These are phyloP conservation scores for Salicornia ramosissima DNA, from an alignment of 148 eudicot species.

Conservation along the genomic window DNA sequence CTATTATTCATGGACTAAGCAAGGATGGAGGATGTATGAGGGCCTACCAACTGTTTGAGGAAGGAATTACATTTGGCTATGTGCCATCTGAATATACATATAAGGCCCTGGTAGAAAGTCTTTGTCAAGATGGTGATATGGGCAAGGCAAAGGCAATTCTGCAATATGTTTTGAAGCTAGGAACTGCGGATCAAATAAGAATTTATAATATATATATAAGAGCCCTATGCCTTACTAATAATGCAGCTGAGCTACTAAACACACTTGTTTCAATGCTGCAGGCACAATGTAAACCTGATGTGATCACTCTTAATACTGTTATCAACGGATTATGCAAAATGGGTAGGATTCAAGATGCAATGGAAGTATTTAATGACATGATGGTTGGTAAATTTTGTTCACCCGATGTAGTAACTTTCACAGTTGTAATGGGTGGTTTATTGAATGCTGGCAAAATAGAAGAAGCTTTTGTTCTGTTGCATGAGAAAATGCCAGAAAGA, in stretches of 20 bases:
- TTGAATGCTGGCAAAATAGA: slow-evolving; percentile 44
- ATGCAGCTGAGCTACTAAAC: slow-evolving; percentile 69
- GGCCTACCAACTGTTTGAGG: slow-evolving; percentile 83
- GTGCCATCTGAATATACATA: slow-evolving; percentile 74
- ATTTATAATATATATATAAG: slow-evolving; percentile 69
- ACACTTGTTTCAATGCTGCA: slow-evolving; percentile 62
- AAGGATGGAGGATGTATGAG: slow-evolving; percentile 72
- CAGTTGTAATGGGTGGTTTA: slow-evolving; percentile 59
- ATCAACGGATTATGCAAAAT: slow-evolving; percentile 69
- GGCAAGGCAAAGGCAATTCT: slow-evolving; percentile 61
- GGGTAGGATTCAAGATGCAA: slow-evolving; percentile 60
- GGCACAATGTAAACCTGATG: slow-evolving; percentile 63
- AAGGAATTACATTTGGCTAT: slow-evolving; percentile 63
- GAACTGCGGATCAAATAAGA: slow-evolving; percentile 47
- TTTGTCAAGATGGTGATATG: slow-evolving; percentile 55
- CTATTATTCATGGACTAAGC: slow-evolving; percentile 69
- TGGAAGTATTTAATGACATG: slow-evolving; percentile 68
- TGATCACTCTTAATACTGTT: slow-evolving; percentile 71
- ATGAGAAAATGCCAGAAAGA: slow-evolving; percentile 57
- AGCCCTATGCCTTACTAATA: slow-evolving; percentile 54
- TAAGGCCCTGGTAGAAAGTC: slow-evolving; percentile 60
- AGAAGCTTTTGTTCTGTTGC: slow-evolving; percentile 51
- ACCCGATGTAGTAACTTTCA: slow-evolving; percentile 79
- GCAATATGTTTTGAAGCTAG: slow-evolving; percentile 44
- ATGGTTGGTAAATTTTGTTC: slow-evolving; percentile 57